Evolutionary conservation across 2,329 filamentous ascomycete genomes (phyloP).

Genomic region (Botrytis hyacinthi): DNA sequence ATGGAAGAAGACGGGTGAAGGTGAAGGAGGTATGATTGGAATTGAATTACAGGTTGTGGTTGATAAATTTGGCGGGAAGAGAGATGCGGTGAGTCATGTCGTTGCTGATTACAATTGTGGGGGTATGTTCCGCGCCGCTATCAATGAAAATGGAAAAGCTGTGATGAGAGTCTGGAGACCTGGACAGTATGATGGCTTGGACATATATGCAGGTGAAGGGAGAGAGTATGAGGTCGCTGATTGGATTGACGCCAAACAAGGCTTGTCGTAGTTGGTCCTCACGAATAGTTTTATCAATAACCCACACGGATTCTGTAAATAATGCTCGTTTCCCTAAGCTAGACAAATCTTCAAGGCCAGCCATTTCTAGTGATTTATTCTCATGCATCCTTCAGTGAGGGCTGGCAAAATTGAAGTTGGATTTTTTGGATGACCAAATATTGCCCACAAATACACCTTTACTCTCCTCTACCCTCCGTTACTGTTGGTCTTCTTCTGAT

Average conservation of each 20-base stretch:
- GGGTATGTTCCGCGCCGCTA: constrained; percentile 83
- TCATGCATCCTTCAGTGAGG: not conserved
- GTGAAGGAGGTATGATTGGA: constrained; percentile 82
- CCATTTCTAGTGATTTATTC: no score
- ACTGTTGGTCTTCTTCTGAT: not conserved
- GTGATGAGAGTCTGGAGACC: constrained; percentile 56
- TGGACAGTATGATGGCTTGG: constrained; percentile 34
- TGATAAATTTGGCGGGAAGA: constrained; percentile 42
- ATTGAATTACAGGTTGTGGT: constrained; percentile 59
- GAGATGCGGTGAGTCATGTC: constrained; percentile 50
- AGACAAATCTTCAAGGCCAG: not conserved
- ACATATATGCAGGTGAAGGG: constrained; percentile 38
- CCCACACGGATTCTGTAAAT: not conserved
- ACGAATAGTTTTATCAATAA: not conserved
- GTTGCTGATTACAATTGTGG: constrained; percentile 81
- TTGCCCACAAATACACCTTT: not conserved
- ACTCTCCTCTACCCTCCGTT: not conserved
- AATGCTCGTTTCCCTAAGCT: not conserved
- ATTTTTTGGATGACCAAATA: not conserved
- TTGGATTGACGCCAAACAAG: constrained; percentile 24
- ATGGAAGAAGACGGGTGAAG: constrained; percentile 73
- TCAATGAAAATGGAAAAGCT: constrained; percentile 58
- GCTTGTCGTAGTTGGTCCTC: not conserved
- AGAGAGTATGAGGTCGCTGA: constrained; percentile 36
- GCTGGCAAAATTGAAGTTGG: not conserved